Conservation (phyloP, 2,329 filamentous ascomycete species). For the Mariannaea sp. region DNA sequence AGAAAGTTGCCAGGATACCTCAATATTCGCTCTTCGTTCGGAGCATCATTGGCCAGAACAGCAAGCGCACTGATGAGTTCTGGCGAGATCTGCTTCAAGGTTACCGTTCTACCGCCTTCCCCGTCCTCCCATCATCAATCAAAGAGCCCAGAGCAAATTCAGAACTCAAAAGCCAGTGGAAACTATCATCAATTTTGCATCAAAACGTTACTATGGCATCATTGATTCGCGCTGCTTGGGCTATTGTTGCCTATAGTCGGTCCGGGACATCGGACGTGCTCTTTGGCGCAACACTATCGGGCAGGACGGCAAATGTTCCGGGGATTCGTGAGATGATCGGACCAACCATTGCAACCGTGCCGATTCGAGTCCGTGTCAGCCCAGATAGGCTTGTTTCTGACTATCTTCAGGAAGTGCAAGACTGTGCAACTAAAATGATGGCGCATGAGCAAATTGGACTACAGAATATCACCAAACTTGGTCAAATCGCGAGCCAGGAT, state of each 20-base stretch:
- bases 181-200: neutral
- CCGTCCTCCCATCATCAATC: neutral
- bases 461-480: slow-evolving; percentile 26
- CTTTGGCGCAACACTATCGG: slow-evolving; percentile 38
- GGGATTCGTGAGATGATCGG: slow-evolving; percentile 38
- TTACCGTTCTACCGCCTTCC: neutral
- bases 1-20: neutral
- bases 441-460: slow-evolving; percentile 22
- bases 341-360: slow-evolving; percentile 40
- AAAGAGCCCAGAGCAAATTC: neutral
- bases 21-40: neutral
- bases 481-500: slow-evolving; percentile 1
- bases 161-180: neutral
- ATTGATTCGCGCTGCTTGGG: slow-evolving; percentile 34
- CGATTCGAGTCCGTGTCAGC: slow-evolving; percentile 38
- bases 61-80: neutral
- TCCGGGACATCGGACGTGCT: slow-evolving; percentile 28
- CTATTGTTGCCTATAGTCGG: slow-evolving; percentile 30
- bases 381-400: slow-evolving; percentile 36
- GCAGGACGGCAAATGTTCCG: slow-evolving; percentile 35
- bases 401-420: slow-evolving; percentile 46
- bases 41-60: neutral
- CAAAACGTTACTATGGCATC: slow-evolving; percentile 28
- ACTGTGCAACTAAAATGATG: slow-evolving; percentile 18
- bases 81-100: neutral